phyloP scores from a whole-genome alignment of 23 red algal genomes.

The Gracilariopsis chorda region DNA sequence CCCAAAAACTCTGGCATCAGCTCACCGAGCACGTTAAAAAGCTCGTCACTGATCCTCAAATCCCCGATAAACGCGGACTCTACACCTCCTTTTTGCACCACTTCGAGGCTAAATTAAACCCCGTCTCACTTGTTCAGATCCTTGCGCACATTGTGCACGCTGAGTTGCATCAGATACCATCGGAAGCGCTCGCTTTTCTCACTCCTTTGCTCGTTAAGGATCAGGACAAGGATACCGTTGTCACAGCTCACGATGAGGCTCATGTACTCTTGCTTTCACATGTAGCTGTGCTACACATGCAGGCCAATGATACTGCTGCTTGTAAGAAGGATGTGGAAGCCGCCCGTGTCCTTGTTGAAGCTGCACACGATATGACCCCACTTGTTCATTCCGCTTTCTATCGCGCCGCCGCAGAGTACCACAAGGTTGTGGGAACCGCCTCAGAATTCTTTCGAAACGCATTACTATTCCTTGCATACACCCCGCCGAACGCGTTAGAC shows the following conservation, averaged over 20 bases:
- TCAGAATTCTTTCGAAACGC: slow-evolving; percentile 92
- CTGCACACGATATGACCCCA: slow-evolving; percentile 47
- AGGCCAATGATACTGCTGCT: slow-evolving; percentile 53
- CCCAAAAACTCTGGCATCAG: slow-evolving; percentile 62
- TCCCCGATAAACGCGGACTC: slow-evolving; percentile 43
- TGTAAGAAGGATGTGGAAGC: slow-evolving; percentile 44
- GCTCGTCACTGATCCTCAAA: slow-evolving; percentile 12
- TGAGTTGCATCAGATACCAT: slow-evolving; percentile 28
- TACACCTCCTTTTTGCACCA: slow-evolving; percentile 79
- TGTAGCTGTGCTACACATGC: slow-evolving; percentile 65
- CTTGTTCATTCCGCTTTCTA: slow-evolving; percentile 90
- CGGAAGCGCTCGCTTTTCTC: slow-evolving; percentile 78
- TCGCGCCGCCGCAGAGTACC: slow-evolving; percentile 82
- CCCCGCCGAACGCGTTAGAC: slow-evolving; percentile 47
- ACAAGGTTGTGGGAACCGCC: slow-evolving; percentile 91
- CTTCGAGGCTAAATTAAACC: slow-evolving; percentile 88
- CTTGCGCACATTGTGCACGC: slow-evolving; percentile 43
- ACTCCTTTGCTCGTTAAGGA: slow-evolving; percentile 17
- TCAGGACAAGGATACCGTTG: background rate
- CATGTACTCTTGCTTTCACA: slow-evolving; percentile 74
- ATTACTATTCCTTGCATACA: slow-evolving; percentile 89
- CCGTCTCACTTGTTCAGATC: slow-evolving; percentile 84
- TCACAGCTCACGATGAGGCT: slow-evolving; percentile 54
- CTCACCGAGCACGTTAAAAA: slow-evolving; percentile 57
- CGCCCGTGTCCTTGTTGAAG: slow-evolving; percentile 53